Conservation (phyloP, 768 basidiomycete species). For the Agrocybe praecox region DNA sequence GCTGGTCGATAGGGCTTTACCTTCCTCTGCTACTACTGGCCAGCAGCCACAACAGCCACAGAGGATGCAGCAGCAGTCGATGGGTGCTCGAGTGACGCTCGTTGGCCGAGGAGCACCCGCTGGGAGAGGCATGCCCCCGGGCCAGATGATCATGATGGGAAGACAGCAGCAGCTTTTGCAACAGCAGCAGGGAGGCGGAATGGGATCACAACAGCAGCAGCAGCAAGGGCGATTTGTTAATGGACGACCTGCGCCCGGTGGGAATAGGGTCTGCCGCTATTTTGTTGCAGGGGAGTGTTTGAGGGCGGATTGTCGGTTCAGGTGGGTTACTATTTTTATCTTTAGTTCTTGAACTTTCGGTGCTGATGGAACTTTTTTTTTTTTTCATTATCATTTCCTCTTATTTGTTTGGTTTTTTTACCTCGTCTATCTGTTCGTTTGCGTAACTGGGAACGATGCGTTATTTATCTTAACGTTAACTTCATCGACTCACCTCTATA, state of each 20-base stretch:
- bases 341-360: not conserved
- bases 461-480: too few relatives aligned
- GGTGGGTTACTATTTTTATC: slow-evolving; percentile 58
- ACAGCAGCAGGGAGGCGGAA: not conserved
- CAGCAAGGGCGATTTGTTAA: slow-evolving; percentile 40
- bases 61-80: slow-evolving; percentile 58
- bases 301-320: slow-evolving; percentile 96
- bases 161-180: not conserved
- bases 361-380: not conserved
- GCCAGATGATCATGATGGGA: not conserved
- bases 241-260: slow-evolving; percentile 59
- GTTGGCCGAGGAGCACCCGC: slow-evolving; percentile 56
- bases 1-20: slow-evolving; percentile 77
- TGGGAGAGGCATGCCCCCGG: slow-evolving; percentile 26
- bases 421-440: too few relatives aligned
- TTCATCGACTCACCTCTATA: too few relatives aligned
- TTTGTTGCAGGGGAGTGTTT: slow-evolving; percentile 97
- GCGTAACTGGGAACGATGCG: too few relatives aligned
- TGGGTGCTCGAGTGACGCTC: slow-evolving; percentile 70
- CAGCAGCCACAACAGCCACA: slow-evolving; percentile 30
- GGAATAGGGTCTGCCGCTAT: slow-evolving; percentile 90
- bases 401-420: slow-evolving; percentile 2
- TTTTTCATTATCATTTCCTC: not conserved
- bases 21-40: slow-evolving; percentile 41
- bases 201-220: slow-evolving; percentile 6